Evolutionary conservation across 345 rosid genomes (phyloP).

Genomic region (Aquilaria malaccensis): DNA sequence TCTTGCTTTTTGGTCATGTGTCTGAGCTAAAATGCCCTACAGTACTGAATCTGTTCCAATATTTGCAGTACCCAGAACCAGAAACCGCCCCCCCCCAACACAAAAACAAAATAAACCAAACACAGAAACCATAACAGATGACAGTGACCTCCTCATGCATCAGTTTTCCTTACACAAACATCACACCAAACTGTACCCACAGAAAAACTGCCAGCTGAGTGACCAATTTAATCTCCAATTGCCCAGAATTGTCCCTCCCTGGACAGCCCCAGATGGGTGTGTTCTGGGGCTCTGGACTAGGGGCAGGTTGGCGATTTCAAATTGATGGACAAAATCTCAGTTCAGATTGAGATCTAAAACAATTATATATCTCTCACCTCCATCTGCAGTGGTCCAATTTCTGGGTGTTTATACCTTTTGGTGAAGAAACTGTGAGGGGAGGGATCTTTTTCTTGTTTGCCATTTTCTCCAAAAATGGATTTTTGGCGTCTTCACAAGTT

Average conservation of each 20-base stretch:
- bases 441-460: constrained; percentile 34
- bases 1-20: too few species aligned
- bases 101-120: not conserved
- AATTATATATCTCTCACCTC: constrained; percentile 19
- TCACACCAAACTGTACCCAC: constrained; percentile 17
- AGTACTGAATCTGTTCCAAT: too few species aligned
- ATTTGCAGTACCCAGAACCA: too few species aligned
- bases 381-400: constrained; percentile 29
- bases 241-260: constrained; percentile 30
- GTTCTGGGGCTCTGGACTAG: constrained; percentile 3
- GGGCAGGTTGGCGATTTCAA: constrained; percentile 28
- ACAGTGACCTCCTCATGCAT: constrained; percentile 40
- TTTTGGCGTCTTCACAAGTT: constrained; percentile 42
- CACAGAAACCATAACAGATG: constrained; percentile 46
- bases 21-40: too few species aligned
- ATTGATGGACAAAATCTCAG: constrained; percentile 38
- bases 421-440: constrained; percentile 3
- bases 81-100: too few species aligned
- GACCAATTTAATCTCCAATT: constrained; percentile 19
- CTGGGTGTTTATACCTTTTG: not conserved
- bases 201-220: constrained; percentile 14
- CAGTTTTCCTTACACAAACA: not conserved
- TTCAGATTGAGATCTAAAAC: constrained; percentile 62
- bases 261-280: constrained; percentile 36
- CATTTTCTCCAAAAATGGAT: constrained; percentile 26